Percentiles rank a stretch among this genome's conserved stretches.
phyloP scores from a whole-genome alignment of 176 grass and related monocot genomes.

The Pontederia crassipes region DNA sequence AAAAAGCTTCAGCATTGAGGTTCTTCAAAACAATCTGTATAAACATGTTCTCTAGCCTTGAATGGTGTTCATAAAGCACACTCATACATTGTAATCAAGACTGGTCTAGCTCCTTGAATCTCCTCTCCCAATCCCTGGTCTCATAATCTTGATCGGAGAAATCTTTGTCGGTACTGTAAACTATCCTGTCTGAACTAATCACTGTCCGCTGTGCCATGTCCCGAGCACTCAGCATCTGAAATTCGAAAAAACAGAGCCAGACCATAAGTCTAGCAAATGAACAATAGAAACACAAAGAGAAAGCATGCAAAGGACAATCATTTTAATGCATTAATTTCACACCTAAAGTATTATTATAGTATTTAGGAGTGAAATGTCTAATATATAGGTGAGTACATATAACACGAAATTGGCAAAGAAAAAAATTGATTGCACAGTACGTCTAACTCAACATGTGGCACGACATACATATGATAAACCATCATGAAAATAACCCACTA shows the following conservation, averaged over 20 bases:
- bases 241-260: slow-evolving; percentile 15
- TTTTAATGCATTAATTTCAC: no score
- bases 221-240: slow-evolving; percentile 73
- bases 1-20: no score
- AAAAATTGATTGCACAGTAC: no score
- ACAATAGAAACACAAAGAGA: slow-evolving; percentile 6
- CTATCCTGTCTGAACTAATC: slow-evolving; percentile 67
- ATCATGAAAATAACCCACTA: no score
- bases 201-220: slow-evolving; percentile 72
- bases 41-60: not conserved
- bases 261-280: slow-evolving; percentile 14
- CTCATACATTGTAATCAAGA: slow-evolving; percentile 14
- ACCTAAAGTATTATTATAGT: no score
- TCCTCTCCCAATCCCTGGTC: slow-evolving; percentile 64
- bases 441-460: no score
- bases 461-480: no score
- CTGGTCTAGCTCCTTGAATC: slow-evolving; percentile 55
- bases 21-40: no score
- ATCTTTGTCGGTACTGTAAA: slow-evolving; percentile 73
- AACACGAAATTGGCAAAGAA: no score
- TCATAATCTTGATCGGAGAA: slow-evolving; percentile 85
- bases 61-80: not conserved
- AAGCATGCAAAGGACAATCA: no score
- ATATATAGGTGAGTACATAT: no score
- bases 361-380: no score